Percentiles rank a stretch among this genome's conserved stretches.
phyloP scores from a whole-genome alignment of 345 rosid species.

The Linum tenue region DNA sequence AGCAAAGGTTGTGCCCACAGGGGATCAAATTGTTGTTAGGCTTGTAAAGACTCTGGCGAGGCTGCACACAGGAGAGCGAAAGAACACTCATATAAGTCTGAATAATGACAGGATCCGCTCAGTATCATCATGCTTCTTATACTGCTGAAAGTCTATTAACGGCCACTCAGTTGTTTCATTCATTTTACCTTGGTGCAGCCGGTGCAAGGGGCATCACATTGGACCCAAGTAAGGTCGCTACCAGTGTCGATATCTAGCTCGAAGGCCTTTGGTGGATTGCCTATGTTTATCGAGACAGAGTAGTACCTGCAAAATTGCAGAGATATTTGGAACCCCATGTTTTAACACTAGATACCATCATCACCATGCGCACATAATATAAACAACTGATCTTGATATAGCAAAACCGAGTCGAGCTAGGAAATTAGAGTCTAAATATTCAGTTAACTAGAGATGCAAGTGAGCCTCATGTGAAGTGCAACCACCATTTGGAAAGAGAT shows the following conservation, averaged over 20 bases:
- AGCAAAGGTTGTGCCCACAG: slow-evolving; percentile 46
- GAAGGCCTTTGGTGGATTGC: slow-evolving; percentile 66
- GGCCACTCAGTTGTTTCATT: neutral
- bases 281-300: slow-evolving; percentile 48
- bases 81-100: neutral
- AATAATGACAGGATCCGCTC: neutral
- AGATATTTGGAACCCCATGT: no score
- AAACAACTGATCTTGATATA: no score
- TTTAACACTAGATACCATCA: no score
- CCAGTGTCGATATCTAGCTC: slow-evolving; percentile 94
- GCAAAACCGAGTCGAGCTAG: no score
- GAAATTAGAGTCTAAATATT: no score
- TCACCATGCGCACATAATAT: no score
- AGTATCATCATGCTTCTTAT: no score
- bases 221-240: slow-evolving; percentile 93
- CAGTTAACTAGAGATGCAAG: no score
- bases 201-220: slow-evolving; percentile 87
- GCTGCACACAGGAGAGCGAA: slow-evolving; percentile 34
- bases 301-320: slow-evolving; percentile 49
- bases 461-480: no score
- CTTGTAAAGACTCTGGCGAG: slow-evolving; percentile 46
- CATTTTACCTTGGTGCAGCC: slow-evolving; percentile 66
- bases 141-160: neutral
- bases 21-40: slow-evolving; percentile 47
- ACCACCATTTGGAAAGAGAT: no score